Base-by-base conservation (phyloP, 495 filamentous ascomycete genomes). In the Podospora tetraspora region DNA sequence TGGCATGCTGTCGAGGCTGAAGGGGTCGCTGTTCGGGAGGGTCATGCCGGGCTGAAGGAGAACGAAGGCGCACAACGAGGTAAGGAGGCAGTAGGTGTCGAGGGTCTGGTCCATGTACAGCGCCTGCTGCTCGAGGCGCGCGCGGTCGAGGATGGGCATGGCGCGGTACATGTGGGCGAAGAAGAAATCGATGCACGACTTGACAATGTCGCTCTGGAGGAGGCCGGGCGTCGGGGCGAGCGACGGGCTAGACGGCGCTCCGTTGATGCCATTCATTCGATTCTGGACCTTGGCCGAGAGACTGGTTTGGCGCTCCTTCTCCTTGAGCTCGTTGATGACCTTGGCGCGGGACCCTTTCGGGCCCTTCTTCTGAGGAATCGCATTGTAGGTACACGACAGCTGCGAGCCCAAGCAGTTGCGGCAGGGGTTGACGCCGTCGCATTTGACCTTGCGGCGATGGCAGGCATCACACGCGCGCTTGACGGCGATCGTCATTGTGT, bases 321-420 rank as follows among this genome's bases (percentile, higher is more conserved):
- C 87, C 70, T 88, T 84, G 37, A 93, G 79, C 75, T 93, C 89
- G 69, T 85, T 90, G 73, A 96, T 92, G 62, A 94, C 88, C 79
- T 92, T 94, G 57, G 92, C 91, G 64, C 91, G 81, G 71, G 86
- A 90, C 66, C 91, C 91, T 77, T 94, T 94, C 34, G 91, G 91
- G 0, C 92, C 92, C 79, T 94, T 93, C 80, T 93, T 94, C 79
- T 92, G 91, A 0, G 90, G 91, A 59, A 93, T 88, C n/a, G 90
- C 86, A 80, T 92, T 88, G 83, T 91, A 92, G 21, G 90, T 93
- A 82, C 92, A 94, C 3, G 82, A 82, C 32, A 95, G 80, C 64
- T 88, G 87, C 9, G 89, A 87, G 24, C 84, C 82, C 29, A 82
- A 81, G 76, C 91, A 93, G 74, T 91, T 90, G 59, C 85, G 85